phyloP scores from a whole-genome alignment of 805 yeast species.

The Ogataea ramenticola region DNA sequence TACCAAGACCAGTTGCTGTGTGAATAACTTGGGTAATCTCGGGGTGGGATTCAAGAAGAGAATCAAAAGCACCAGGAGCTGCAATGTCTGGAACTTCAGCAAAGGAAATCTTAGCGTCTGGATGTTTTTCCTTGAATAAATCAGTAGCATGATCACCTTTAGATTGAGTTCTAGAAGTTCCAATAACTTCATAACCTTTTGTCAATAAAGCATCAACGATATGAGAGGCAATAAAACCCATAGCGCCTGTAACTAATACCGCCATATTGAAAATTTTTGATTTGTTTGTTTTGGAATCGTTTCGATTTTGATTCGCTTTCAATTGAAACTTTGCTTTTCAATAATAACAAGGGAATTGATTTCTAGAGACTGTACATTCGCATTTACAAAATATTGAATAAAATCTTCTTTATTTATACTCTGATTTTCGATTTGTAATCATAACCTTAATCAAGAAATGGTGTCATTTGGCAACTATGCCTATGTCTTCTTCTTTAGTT shows the following conservation, averaged over 20 bases:
- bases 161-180: constrained; percentile 20
- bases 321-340: no score
- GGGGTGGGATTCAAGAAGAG: constrained; percentile 21
- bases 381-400: no score
- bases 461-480: no score
- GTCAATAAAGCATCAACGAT: constrained; percentile 17
- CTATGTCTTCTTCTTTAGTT: no score
- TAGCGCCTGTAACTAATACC: not conserved
- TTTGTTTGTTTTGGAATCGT: constrained; percentile 2
- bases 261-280: no score
- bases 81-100: constrained; percentile 28
- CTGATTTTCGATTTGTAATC: no score
- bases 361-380: no score
- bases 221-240: constrained; percentile 15
- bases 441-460: no score
- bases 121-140: constrained; percentile 8
- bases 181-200: constrained; percentile 21
- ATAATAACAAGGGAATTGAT: no score
- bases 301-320: no score
- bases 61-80: constrained; percentile 34
- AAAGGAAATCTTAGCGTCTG: constrained; percentile 15
- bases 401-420: no score
- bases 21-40: constrained; percentile 39
- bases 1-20: constrained; percentile 43
- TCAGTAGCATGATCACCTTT: not conserved